A percentile compares a stretch with the other conserved stretches of the same genome.
Conservation (phyloP, 768 basidiomycete genomes). For the Boletus tomentosulus region DNA sequence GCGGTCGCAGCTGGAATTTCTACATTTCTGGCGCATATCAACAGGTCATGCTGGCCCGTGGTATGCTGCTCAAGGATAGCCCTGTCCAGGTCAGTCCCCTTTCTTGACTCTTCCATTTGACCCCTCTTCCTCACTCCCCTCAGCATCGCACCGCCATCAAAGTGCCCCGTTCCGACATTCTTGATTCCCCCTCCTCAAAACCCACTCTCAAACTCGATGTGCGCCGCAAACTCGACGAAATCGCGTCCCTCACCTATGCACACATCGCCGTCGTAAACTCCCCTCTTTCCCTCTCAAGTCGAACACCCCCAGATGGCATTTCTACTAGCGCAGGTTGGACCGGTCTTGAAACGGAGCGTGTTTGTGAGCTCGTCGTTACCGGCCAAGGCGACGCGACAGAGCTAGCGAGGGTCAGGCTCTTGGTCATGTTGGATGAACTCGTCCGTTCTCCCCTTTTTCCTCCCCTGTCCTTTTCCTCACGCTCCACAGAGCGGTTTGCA, state of each 20-base stretch:
- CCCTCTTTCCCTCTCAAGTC: slow-evolving; percentile 66
- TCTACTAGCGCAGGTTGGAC: slow-evolving; percentile 77
- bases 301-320: slow-evolving; percentile 74
- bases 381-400: slow-evolving; percentile 88
- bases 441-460: slow-evolving; percentile 44
- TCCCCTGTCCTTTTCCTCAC: not conserved
- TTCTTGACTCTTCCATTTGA: not conserved
- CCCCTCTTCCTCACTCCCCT: slow-evolving; percentile 16
- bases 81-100: slow-evolving; percentile 65
- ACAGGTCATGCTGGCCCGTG: slow-evolving; percentile 87
- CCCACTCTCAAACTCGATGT: slow-evolving; percentile 80
- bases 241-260: slow-evolving; percentile 87
- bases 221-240: slow-evolving; percentile 83
- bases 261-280: slow-evolving; percentile 94
- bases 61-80: slow-evolving; percentile 84
- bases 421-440: slow-evolving; percentile 94
- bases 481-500: slow-evolving; percentile 76
- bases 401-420: slow-evolving; percentile 80
- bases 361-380: slow-evolving; percentile 89
- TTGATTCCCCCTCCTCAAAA: slow-evolving; percentile 78
- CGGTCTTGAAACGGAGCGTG: slow-evolving; percentile 89
- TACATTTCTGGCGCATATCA: slow-evolving; percentile 88
- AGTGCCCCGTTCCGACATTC: slow-evolving; percentile 88
- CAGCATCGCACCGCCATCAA: slow-evolving; percentile 86
- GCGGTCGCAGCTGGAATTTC: slow-evolving; percentile 75